phyloP scores from a whole-genome alignment of 2,329 filamentous ascomycete species.

The Acrodontium crateriforme region DNA sequence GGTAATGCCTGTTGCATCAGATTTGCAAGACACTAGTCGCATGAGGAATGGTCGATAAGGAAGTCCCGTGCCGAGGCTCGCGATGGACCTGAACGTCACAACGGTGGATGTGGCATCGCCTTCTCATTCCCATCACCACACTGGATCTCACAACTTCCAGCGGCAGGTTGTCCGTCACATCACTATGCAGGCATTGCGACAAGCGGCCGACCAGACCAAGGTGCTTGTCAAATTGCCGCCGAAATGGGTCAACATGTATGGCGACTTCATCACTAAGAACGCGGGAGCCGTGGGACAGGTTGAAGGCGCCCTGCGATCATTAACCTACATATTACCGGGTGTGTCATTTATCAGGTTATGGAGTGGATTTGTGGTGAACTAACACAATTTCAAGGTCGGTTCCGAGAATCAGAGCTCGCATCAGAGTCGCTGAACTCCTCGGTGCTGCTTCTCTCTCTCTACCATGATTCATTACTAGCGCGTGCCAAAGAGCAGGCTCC shows the following conservation, averaged over 20 bases:
- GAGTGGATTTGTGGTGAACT: conserved; percentile 6
- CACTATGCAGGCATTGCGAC: conserved; percentile 16
- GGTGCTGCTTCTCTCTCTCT: conserved; percentile 79
- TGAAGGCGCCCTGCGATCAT: conserved; percentile 77
- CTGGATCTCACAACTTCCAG: too few species aligned
- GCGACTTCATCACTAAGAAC: conserved; percentile 90
- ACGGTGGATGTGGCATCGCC: too few species aligned
- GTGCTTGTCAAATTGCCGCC: conserved; percentile 17
- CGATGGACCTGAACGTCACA: too few species aligned
- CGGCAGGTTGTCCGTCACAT: too few species aligned
- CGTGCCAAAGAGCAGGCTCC: conserved; percentile 43
- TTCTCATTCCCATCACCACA: too few species aligned
- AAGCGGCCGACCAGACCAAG: conserved; percentile 18
- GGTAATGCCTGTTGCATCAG: too few species aligned
- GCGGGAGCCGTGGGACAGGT: conserved; percentile 87
- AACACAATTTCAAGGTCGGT: conserved; percentile 44
- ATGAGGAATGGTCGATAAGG: too few species aligned
- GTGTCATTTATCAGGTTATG: conserved; percentile 7
- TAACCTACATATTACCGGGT: conserved; percentile 94
- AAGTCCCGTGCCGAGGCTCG: too few species aligned
- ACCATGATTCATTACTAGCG: conserved; percentile 78
- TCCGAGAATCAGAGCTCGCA: conserved; percentile 84
- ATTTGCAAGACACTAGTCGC: too few species aligned
- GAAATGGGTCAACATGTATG: conserved; percentile 45
- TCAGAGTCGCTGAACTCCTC: conserved; percentile 73